Base-by-base conservation (phyloP, 768 basidiomycete species). In the Aureoboletus auriporus region DNA sequence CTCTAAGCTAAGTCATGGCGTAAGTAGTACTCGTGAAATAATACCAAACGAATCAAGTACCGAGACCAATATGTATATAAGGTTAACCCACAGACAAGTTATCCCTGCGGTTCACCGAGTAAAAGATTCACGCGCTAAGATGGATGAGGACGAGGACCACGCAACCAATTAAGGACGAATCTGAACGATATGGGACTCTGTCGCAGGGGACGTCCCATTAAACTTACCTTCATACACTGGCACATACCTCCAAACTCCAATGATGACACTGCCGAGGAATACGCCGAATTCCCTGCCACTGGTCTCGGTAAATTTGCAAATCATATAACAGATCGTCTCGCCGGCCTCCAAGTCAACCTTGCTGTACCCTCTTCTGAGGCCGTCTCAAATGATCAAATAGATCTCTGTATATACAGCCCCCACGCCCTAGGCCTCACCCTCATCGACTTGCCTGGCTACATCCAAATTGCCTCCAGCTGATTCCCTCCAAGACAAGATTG, bases 381-480 rank as follows among this genome's bases (percentile, higher is more conserved):
- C 36, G 90, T 99, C 31, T 96, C 94, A 20, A 86, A 86, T 62
- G 88, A 94, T 2, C 94, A 96, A 36, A 97, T 99, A 57, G 92
- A 97, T 70, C 85, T 99, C 27, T 85, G 93, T 27, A 97, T 99
- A 67, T 89, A 97, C 69, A 95, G 93, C 14, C 89, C 95, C 23
- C 77, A 90, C 61, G 94, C 98, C 8, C 96, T 96, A 7, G 96
- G 98, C 70, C 82, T 99, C 39, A 96, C 94, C 1, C 82, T 99
- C 52, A 96, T 99, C 60, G 96, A 98, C 69, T 75, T 99, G 9
- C 96, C 96, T 1, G 96, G 96, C 2, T 99, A 99, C 67, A 84
- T 99, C 48, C 95, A 99, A 64, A 89, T 98, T 36, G 75, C 89
- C 5, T 93, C 90, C 39, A 64, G 96, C 96, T 0, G 94, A 97